Evolutionary conservation across 2,329 filamentous ascomycete species (phyloP), one percentile per base, ranked within the genome.

Genomic region (Ambrosiella beaveri): DNA sequence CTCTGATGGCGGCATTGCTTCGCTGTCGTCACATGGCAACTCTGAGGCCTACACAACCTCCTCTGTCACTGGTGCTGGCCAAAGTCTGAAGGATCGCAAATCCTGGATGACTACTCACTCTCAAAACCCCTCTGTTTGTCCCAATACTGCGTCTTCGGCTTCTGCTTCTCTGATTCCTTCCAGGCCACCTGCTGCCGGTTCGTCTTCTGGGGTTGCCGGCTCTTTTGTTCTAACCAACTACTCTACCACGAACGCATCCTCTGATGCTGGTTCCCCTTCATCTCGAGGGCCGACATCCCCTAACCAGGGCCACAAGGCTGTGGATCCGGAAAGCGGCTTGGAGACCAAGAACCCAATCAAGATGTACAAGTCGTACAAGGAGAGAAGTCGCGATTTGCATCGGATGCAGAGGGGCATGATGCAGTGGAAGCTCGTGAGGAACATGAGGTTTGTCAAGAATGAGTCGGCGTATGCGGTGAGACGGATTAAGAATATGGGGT

Each of bases 361-460:
- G 63, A 73, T 76, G 63, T 74, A 77, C 66, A 82, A 82, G 66
- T 77, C 84, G 19, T 81, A 85, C 67, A 82, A 81, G 64, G 74
- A 75, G 59, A 77, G 81, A 62, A 88, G 84, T 66, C 81, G 85
- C 62, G 82, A 86, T 51, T 75, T 96, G 67, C 85, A 90, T 68
- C 80, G 90, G 0, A 88, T 90, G 71, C 89, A 96, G 64, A 78
- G 90, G 9, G 91, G 91, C 0, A 65, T 95, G 66, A 95, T 96
- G 88, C 91, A 97, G 69, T 97, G 90, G 89, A 86, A 83, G 66
- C 90, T 91, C 0, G 86, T 90, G 67, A 77, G 91, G 45, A 95
- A 95, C 67, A 75, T 81, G 19, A 81, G 83, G 63, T 97, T 96
- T 68, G 90, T 84, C 49, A 95, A 93, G 71, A 78, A 96, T 65